Conservation (phyloP, 768 basidiomycete genomes). For the Boletus rufocinnamomeus region DNA sequence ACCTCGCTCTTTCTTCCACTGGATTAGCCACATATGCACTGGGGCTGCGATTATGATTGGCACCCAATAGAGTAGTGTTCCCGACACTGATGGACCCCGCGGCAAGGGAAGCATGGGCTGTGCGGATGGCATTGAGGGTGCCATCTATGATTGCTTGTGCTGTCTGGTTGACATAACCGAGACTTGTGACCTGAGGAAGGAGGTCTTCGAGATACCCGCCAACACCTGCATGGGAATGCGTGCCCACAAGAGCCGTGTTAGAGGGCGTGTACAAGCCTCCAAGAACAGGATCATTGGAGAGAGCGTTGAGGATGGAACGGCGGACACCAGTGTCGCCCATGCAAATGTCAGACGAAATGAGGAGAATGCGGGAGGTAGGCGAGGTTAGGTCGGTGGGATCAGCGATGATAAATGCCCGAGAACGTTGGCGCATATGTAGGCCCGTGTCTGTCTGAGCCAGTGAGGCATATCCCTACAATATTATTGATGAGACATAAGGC, state of each 20-base stretch:
- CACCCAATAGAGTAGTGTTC: constrained; percentile 67
- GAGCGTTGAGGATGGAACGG: constrained; percentile 60
- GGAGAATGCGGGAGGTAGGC: constrained; percentile 62
- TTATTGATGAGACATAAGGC: neutral
- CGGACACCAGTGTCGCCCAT: constrained; percentile 82
- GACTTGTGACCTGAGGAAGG: constrained; percentile 71
- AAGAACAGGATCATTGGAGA: constrained; percentile 50
- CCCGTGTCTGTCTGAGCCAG: constrained; percentile 69
- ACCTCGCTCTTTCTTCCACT: constrained; percentile 62
- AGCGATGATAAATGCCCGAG: constrained; percentile 76
- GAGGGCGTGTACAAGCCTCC: constrained; percentile 64
- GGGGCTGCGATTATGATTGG: constrained; percentile 74
- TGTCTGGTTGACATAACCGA: constrained; percentile 72
- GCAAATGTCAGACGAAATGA: constrained; percentile 81
- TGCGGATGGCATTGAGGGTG: constrained; percentile 65
- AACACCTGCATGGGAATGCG: constrained; percentile 76
- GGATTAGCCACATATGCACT: constrained; percentile 79
- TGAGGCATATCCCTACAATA: constrained; percentile 62
- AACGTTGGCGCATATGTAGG: constrained; percentile 77
- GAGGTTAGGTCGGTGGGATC: constrained; percentile 35
- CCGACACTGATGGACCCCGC: constrained; percentile 63
- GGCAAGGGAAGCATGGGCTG: constrained; percentile 63
- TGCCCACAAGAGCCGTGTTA: constrained; percentile 77
- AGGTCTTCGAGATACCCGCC: constrained; percentile 80
- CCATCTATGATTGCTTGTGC: constrained; percentile 73